phyloP scores from a whole-genome alignment of 108 stramenopile genomes.

The Nannochloropsis salina region DNA sequence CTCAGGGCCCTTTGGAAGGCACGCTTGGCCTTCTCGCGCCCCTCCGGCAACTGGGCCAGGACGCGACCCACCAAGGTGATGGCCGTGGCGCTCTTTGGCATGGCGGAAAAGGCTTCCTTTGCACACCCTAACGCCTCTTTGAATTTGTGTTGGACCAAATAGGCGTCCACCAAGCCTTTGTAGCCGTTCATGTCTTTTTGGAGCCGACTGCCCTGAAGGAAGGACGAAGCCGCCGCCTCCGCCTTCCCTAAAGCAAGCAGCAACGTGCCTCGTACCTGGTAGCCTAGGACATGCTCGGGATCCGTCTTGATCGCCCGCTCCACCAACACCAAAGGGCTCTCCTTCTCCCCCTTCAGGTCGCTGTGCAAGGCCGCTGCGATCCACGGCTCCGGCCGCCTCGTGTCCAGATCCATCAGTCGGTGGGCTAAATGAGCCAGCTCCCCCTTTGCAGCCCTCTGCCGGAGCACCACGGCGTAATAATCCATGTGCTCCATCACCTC shows the following conservation, averaged over 20 bases:
- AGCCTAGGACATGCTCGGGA: neutral
- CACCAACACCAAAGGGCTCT: neutral
- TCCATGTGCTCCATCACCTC: constrained; percentile 15
- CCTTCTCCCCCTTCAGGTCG: neutral
- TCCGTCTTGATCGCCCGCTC: neutral
- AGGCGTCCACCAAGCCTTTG: neutral
- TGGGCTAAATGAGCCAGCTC: neutral
- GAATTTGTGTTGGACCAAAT: neutral
- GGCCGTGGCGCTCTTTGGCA: neutral
- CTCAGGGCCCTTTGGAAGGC: constrained; percentile 1
- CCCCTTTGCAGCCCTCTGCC: neutral
- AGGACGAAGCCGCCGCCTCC: neutral
- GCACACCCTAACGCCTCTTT: neutral
- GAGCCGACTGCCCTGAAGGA: neutral
- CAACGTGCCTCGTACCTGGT: neutral
- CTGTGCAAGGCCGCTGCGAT: neutral
- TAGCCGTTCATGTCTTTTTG: neutral
- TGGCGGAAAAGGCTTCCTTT: neutral
- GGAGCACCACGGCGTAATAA: neutral
- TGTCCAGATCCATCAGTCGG: neutral
- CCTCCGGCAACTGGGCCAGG: neutral
- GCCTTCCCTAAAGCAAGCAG: neutral
- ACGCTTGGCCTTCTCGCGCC: neutral
- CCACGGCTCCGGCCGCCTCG: neutral
- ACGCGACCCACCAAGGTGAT: constrained; percentile 7